A percentile compares a stretch with the other conserved stretches of the same genome.
phyloP scores from a whole-genome alignment of 1,139 yeast species.

The Taphrina populina region DNA sequence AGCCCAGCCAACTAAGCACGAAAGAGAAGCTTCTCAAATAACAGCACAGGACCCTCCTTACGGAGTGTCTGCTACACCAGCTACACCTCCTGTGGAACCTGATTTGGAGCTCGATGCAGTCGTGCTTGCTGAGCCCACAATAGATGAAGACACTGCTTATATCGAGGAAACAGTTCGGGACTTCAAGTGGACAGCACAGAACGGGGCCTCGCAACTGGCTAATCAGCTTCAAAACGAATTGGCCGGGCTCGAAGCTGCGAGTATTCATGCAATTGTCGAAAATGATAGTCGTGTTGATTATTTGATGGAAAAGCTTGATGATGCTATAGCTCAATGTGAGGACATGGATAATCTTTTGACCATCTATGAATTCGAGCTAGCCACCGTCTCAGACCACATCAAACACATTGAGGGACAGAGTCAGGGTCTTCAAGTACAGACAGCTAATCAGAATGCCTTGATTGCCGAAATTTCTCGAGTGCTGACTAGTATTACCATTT shows the following conservation, averaged over 20 bases:
- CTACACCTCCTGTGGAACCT: constrained; percentile 1
- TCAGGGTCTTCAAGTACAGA: constrained; percentile 78
- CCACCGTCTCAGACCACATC: constrained; percentile 65
- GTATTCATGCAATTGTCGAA: constrained; percentile 52
- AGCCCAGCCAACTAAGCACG: too few relatives aligned
- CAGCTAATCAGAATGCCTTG: constrained; percentile 73
- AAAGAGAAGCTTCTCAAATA: too few relatives aligned
- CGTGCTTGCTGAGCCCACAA: neutral
- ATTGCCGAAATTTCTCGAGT: constrained; percentile 69
- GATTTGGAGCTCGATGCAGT: neutral
- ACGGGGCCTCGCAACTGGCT: constrained; percentile 59
- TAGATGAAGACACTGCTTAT: constrained; percentile 27
- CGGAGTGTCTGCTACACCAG: too few relatives aligned
- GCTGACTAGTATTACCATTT: constrained; percentile 66
- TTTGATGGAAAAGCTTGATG: constrained; percentile 49
- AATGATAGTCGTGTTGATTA: constrained; percentile 51
- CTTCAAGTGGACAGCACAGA: constrained; percentile 68
- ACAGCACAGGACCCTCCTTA: too few relatives aligned
- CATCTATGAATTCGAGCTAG: constrained; percentile 58
- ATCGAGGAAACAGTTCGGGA: constrained; percentile 52
- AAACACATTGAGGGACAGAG: constrained; percentile 71
- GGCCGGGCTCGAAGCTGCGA: constrained; percentile 57
- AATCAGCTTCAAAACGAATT: constrained; percentile 58
- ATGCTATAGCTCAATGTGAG: constrained; percentile 57
- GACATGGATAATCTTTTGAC: constrained; percentile 59